Evolutionary conservation across 305 asterid species (phyloP), one percentile per base, ranked within the genome.

Genomic region (Fraxinus ornus): DNA sequence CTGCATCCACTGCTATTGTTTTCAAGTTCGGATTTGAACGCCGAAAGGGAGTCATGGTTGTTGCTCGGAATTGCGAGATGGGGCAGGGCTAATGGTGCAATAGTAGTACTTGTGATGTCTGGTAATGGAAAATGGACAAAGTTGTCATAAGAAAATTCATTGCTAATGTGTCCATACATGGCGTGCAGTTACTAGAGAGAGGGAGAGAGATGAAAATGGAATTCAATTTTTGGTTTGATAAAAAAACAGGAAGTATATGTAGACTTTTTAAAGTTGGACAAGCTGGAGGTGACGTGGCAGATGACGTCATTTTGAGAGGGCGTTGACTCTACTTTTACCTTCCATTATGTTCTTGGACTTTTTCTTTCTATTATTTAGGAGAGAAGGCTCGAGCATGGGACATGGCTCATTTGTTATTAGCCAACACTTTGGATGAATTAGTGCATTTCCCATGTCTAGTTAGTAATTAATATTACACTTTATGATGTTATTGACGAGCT

Each of bases 1-100:
- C 95, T 91, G 83, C 97, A 88, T 17, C 94, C 92, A 79, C 89
- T 83, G 85, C 91, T 89, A 17, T 92, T 88, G 85, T 89, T 86
- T 4, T 90, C 86, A 4, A 89, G 26, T 83, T 92, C 94, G 19
- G 94, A 81, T 83, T 90, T 84, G 83, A 92, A 70, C n/a, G 88
- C 85, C 0, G 92, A 83, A 1, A 90, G 19, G 0, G 92, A 88
- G 84, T 90, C 97, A 49, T 83, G 92, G 33, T 89, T 90, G 22
- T 72, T 79, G 22, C 80, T 83, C 4, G 94, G 93, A 28, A 91
- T 89, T 24, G 87, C 77, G 26, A 90, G 85, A 5, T 86, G 87
- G 7, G 95, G 86, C 21, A 87, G 92, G 78, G 82, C 57, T 55
- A 55, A 6, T 7, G 87, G 88, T 7, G 86, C 41, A 21, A 75